Evolutionary conservation across 164 flowering plant genomes (phyloP).

Genomic region (Nymphaea thermarum): DNA sequence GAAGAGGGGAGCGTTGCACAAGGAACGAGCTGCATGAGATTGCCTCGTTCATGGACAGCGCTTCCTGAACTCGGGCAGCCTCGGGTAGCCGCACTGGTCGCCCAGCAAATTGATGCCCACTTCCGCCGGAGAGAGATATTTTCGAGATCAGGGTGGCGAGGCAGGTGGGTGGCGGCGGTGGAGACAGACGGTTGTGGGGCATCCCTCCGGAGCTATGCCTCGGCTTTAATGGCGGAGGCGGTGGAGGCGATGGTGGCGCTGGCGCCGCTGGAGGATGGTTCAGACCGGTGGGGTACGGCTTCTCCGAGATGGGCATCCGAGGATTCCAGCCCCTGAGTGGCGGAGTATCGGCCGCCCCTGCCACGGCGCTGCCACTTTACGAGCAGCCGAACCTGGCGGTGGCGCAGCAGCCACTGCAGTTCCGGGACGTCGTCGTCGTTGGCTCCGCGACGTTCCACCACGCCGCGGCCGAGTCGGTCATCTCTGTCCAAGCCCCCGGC

Average conservation of each 20-base stretch:
- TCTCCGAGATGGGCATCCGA: not conserved
- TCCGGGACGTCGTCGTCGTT: not conserved
- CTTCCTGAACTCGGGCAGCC: not conserved
- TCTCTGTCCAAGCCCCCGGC: not conserved
- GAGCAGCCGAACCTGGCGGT: not conserved
- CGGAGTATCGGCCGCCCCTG: not conserved
- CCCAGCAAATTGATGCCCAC: not conserved
- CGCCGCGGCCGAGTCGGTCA: not conserved
- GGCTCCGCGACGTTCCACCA: not conserved
- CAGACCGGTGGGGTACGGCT: not conserved
- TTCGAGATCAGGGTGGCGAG: not conserved
- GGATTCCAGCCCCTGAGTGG: not conserved
- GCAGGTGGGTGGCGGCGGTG: not conserved
- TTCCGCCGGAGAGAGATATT: not conserved
- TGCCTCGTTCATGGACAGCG: not conserved
- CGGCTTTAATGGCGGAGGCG: not conserved
- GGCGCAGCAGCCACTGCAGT: not conserved
- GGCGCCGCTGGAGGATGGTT: not conserved
- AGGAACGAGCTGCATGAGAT: not conserved
- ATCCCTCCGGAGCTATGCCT: not conserved
- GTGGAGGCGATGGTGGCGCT: not conserved
- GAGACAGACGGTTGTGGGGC: not conserved
- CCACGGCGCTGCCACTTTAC: not conserved
- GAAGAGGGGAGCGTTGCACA: not conserved
- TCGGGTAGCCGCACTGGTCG: not conserved